Base-by-base conservation (phyloP, 169 alveolate genomes). In the Cryptosporidium canis region DNA sequence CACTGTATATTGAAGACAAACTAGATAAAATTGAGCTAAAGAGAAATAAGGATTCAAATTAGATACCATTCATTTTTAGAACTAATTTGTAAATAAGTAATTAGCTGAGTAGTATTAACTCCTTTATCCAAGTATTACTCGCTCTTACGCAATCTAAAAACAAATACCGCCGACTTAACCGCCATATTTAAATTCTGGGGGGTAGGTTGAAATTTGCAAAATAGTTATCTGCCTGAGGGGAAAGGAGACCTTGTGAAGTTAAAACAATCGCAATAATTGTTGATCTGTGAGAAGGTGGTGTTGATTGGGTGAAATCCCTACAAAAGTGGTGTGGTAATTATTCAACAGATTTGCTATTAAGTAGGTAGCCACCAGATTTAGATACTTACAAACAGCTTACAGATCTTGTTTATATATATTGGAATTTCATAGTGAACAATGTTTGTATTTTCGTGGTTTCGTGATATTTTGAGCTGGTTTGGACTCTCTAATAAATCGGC, bases 401-500 rank as follows among this genome's bases (percentile, higher is more conserved):
- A 51, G 63, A 51, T 33, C 63, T 44, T 24, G 83, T 43, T n/a
- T 66, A 16, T 24, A 64, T 11, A 67, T 58, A 12, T 61, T 61
- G 43, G 39, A 43, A 41, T 41, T 66, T 66, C 61, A 43, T 29
- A 12, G 61, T 43, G 55, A 11, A 77, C 12, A 14, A 77, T 77
- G 87, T 77, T 77, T 44, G 72, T 77, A 61, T 77, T 77, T 44
- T 77, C 87, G 35, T 77, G 98, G 98, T 94, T 96, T 92, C 93
- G 95, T 91, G 97, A 93, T 41, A 91, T 94, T 65, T 90, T 96
- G 45, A 93, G 93, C 68, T 95, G 96, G 90, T 93, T 96, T 67
- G 98, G 98, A 43, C 94, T 95, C 82, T 91, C 96, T 44, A 96
- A 95, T 83, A 96, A 96, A 93, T 94, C 94, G 66, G 98, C 98